Evolutionary conservation across 2,329 filamentous ascomycete genomes (phyloP).

Genomic region (Diplocarpon rosae): DNA sequence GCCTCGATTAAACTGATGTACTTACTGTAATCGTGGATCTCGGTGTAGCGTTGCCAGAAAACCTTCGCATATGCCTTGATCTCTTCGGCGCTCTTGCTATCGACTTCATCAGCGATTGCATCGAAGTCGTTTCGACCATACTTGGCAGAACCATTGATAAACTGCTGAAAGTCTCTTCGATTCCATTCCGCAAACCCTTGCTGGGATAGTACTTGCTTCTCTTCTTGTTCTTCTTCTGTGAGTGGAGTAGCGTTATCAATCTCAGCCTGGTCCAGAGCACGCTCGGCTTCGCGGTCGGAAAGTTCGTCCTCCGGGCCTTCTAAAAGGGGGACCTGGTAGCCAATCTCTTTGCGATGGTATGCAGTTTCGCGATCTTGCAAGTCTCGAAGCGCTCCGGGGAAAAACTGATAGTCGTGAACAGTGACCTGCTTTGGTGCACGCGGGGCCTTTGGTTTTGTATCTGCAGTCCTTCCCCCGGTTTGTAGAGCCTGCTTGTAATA

Average conservation of each 20-base stretch:
- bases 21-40: slow-evolving; percentile 82
- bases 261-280: slow-evolving; percentile 76
- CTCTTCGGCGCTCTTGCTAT: slow-evolving; percentile 77
- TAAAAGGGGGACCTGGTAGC: slow-evolving; percentile 81
- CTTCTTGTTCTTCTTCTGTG: slow-evolving; percentile 78
- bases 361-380: slow-evolving; percentile 95
- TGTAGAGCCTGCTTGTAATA: slow-evolving; percentile 90
- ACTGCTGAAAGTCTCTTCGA: slow-evolving; percentile 94
- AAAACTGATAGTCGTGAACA: slow-evolving; percentile 97
- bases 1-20: slow-evolving; percentile 83
- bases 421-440: slow-evolving; percentile 84
- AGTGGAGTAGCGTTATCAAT: slow-evolving; percentile 86
- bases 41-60: slow-evolving; percentile 91
- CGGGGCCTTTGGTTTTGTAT: slow-evolving; percentile 90
- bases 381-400: slow-evolving; percentile 70
- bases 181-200: slow-evolving; percentile 94
- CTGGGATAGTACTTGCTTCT: slow-evolving; percentile 71
- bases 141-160: slow-evolving; percentile 88
- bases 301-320: slow-evolving; percentile 84
- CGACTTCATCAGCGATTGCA: slow-evolving; percentile 77
- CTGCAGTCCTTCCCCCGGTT: slow-evolving; percentile 65
- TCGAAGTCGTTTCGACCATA: slow-evolving; percentile 81
- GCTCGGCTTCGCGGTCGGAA: slow-evolving; percentile 76
- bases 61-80: slow-evolving; percentile 86
- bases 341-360: slow-evolving; percentile 90